These are phyloP conservation scores for Phytophthora pseudosyringae DNA, from an alignment of 352 stramenopile species.

Conservation along the genomic window DNA sequence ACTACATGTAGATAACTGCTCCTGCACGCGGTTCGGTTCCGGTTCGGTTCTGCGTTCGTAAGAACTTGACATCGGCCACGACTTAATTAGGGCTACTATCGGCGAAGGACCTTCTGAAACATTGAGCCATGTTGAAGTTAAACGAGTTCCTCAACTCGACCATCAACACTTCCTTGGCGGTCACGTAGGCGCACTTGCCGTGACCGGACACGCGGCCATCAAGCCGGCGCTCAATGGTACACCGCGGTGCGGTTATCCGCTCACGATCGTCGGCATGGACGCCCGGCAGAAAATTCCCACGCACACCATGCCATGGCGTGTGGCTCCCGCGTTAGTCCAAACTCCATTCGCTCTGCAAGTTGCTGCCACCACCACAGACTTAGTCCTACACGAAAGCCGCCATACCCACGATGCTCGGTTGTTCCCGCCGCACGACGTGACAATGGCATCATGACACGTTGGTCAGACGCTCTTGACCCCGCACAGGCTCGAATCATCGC, in stretches of 20 bases:
- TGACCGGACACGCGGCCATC: no score
- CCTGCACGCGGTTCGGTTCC: no score
- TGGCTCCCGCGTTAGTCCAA: no score
- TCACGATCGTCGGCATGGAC: conserved; percentile 17
- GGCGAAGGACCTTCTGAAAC: no score
- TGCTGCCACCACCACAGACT: neutral
- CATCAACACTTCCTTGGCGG: no score
- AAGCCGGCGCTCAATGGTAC: neutral
- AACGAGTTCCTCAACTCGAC: no score
- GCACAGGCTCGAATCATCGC: neutral
- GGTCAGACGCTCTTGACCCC: conserved; percentile 22
- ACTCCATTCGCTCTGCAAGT: neutral
- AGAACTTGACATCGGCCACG: no score
- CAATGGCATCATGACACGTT: conserved; percentile 12
- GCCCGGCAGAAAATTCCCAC: conserved; percentile 3
- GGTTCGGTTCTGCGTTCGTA: no score
- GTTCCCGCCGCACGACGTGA: conserved; percentile 4
- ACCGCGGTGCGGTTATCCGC: neutral
- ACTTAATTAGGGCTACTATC: no score
- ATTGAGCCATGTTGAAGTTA: no score
- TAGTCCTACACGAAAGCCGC: conserved; percentile 22
- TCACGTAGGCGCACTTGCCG: no score
- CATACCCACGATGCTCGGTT: conserved; percentile 8
- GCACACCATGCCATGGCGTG: neutral
- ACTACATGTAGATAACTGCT: no score